Evolutionary conservation across 2,329 filamentous ascomycete species (phyloP).

Genomic region (Diaporthe sp.): DNA sequence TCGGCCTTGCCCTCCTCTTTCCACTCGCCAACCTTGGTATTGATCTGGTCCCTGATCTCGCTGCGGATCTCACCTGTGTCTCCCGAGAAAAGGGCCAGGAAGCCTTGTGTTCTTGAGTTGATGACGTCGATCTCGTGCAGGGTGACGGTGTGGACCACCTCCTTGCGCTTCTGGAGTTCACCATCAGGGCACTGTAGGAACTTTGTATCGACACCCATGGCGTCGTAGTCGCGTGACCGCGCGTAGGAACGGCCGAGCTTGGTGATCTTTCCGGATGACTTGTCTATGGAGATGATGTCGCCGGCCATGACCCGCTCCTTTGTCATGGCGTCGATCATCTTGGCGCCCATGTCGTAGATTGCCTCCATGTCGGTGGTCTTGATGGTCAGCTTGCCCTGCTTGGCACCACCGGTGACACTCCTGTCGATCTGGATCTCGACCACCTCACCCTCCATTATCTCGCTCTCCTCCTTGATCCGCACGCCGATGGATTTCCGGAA

Average conservation of each 20-base stretch:
- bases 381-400: constrained; percentile 98
- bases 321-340: constrained; percentile 99
- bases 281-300: constrained; percentile 98
- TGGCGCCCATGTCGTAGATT: constrained; percentile 98
- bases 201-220: constrained; percentile 98
- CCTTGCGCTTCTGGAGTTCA: constrained; percentile 95
- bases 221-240: constrained; percentile 96
- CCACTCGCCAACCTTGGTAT: constrained; percentile 99
- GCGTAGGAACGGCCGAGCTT: constrained; percentile 96
- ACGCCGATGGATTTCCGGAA: constrained; percentile 99
- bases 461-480: constrained; percentile 97
- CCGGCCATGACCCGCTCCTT: constrained; percentile 99
- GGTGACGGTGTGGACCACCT: constrained; percentile 96
- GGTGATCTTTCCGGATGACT: constrained; percentile 97
- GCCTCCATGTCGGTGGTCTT: constrained; percentile 99
- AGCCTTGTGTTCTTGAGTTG: constrained; percentile 98
- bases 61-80: constrained; percentile 98
- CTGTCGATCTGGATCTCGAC: constrained; percentile 99
- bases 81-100: constrained; percentile 95
- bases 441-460: constrained; percentile 99
- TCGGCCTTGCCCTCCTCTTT: constrained; percentile 99
- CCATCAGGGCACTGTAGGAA: constrained; percentile 98
- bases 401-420: constrained; percentile 94
- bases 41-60: constrained; percentile 98
- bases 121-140: constrained; percentile 99